Base-by-base conservation (phyloP, 1,139 yeast genomes). In the Kazachstania sp. region DNA sequence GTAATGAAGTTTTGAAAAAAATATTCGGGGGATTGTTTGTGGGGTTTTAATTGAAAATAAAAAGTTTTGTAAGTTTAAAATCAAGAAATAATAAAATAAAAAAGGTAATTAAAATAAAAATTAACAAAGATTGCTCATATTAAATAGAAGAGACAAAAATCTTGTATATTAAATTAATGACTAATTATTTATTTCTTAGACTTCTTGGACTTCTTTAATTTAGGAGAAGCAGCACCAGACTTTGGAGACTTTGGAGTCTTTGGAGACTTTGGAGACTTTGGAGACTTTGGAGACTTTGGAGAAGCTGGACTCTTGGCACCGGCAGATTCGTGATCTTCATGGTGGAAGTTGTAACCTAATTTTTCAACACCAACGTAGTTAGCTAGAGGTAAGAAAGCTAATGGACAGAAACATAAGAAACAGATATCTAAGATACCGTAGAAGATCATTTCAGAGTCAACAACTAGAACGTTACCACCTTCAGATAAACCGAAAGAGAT, bases 391-490 rank as follows among this genome's bases (percentile, higher is more conserved):
- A 56, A 49, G 38, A 51, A 56, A n/a, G 58, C 28, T 41, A 55
- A 43, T 49, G 65, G 64, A 42, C 58, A 43, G 46, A 55, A 54
- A 47, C 64, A 61, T 50, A 44, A 30, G 20, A 39, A 30, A 34
- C 73, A 52, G 46, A 79, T 58, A 59, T 79, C 86, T 53, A 79
- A 66, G 47, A 79, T 66, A 68, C 85, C 85, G 58, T 76, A 78
- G 67, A 78, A 80, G 18, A 75, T 79, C 39, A 79, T 77, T 62
- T 78, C 84, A 31, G 81, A 73, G 59, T 78, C 83, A 34, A 82
- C 81, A 57, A 74, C 78, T 51, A 80, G 75, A 38, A 69, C 76
- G 58, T 79, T 79, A 64, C 84, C 83, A 69, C 85, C 86, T 59
- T 79, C 85, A 54, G 75, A 67, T 50, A 79, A 66, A 63, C 80